These are phyloP conservation scores for Leishmania major DNA, from an alignment of 208 protist species.

Conservation along the genomic window DNA sequence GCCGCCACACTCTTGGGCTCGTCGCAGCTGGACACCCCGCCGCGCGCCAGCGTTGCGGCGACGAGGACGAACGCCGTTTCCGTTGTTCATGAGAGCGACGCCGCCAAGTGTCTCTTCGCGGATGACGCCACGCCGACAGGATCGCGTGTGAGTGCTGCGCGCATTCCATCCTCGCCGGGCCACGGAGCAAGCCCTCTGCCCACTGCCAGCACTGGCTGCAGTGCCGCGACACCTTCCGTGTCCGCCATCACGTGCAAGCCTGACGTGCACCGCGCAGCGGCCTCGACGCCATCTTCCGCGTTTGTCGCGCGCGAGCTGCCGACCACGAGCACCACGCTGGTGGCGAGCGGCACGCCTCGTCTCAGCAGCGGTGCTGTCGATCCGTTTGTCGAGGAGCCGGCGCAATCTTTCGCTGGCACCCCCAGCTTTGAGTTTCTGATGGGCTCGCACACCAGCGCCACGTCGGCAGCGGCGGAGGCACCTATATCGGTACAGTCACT, in stretches of 20 bases:
- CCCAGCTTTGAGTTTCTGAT: background rate
- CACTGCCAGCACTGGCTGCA: background rate
- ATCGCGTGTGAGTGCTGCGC: slow-evolving; percentile 16
- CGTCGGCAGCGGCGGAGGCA: background rate
- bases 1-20: slow-evolving; percentile 18
- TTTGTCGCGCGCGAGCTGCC: slow-evolving; percentile 30
- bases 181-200: background rate
- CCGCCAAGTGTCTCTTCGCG: slow-evolving; percentile 6
- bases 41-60: slow-evolving; percentile 9
- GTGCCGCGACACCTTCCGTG: background rate
- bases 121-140: slow-evolving; percentile 5
- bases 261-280: background rate
- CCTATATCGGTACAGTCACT: slow-evolving; percentile 51
- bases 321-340: background rate
- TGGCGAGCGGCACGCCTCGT: background rate
- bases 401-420: background rate
- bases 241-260: background rate
- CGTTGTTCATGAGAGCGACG: background rate
- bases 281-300: background rate
- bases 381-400: slow-evolving; percentile 29
- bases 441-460: background rate
- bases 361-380: slow-evolving; percentile 16
- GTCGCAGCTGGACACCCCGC: slow-evolving; percentile 22
- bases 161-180: background rate
- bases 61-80: background rate